These are phyloP conservation scores for Hortiboletus rubellus DNA, from an alignment of 1,284 basidiomycete genomes.

Conservation along the genomic window DNA sequence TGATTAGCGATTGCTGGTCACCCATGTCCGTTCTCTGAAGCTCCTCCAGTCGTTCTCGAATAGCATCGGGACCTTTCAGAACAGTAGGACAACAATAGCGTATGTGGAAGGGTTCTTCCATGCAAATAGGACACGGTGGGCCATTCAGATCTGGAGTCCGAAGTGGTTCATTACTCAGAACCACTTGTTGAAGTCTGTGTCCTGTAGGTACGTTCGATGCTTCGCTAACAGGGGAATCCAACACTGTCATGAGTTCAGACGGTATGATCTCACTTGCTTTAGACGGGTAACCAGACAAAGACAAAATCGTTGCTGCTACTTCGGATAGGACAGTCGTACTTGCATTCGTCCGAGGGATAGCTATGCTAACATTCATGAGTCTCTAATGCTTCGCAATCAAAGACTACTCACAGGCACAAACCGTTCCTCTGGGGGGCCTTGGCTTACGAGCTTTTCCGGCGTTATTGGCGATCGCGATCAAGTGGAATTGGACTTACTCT, in stretches of 20 bases:
- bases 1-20: conserved; percentile 35
- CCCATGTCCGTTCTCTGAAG: conserved; percentile 29
- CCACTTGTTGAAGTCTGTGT: neutral
- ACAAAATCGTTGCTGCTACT: conserved; percentile 27
- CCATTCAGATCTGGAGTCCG: neutral
- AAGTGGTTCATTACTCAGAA: neutral
- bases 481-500: conserved; percentile 13
- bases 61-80: conserved; percentile 37
- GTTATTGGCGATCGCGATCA: conserved; percentile 11
- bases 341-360: conserved; percentile 26
- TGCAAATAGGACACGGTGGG: conserved; percentile 43
- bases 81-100: conserved; percentile 45
- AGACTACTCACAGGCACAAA: conserved; percentile 26
- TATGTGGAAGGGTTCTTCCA: conserved; percentile 38
- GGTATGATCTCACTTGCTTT: conserved; percentile 2
- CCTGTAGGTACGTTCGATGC: conserved; percentile 2
- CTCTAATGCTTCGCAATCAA: conserved; percentile 6
- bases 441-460: conserved; percentile 8
- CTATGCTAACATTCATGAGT: conserved; percentile 29
- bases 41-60: conserved; percentile 42
- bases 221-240: neutral
- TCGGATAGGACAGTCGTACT: conserved; percentile 20
- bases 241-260: neutral
- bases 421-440: neutral
- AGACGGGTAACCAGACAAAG: conserved; percentile 5